Evolutionary conservation across 768 basidiomycete genomes (phyloP).

Genomic region (Cystofilobasidium ferigula): DNA sequence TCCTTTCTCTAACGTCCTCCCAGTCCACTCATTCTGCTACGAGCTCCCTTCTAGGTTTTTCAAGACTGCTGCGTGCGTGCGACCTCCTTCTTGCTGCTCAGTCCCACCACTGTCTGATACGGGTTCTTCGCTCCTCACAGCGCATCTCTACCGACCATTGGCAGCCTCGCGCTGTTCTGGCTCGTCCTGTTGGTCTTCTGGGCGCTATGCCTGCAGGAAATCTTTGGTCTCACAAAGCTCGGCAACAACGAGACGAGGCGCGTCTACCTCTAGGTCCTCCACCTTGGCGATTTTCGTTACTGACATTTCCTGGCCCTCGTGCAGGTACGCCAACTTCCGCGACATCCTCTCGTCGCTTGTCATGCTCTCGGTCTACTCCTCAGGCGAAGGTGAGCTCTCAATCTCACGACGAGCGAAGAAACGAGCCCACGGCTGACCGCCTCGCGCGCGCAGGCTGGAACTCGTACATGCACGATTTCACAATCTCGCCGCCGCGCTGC

Average conservation of each 20-base stretch:
- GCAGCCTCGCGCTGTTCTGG: constrained; percentile 79
- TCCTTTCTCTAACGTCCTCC: neutral
- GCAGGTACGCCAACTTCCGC: constrained; percentile 59
- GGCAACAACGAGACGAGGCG: constrained; percentile 48
- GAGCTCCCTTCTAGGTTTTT: too few species aligned
- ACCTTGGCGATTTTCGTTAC: neutral
- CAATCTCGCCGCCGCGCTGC: constrained; percentile 67
- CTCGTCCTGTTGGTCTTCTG: constrained; percentile 82
- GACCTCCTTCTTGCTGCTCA: neutral
- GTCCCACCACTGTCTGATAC: constrained; percentile 1
- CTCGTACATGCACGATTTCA: constrained; percentile 80
- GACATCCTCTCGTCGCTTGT: constrained; percentile 67
- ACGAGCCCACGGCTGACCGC: neutral
- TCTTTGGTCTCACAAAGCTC: constrained; percentile 86
- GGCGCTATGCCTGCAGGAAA: constrained; percentile 51
- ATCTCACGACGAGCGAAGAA: neutral
- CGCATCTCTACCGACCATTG: constrained; percentile 71
- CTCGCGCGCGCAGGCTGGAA: constrained; percentile 77
- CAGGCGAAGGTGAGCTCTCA: neutral
- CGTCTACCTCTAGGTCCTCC: neutral
- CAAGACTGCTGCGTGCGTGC: constrained; percentile 80
- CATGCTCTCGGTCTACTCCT: constrained; percentile 48
- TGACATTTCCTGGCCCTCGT: neutral
- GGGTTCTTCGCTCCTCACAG: constrained; percentile 40
- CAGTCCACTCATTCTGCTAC: constrained; percentile 56